Base-by-base conservation (phyloP, 2,329 filamentous ascomycete genomes). In the Colletotrichum eremochloae region DNA sequence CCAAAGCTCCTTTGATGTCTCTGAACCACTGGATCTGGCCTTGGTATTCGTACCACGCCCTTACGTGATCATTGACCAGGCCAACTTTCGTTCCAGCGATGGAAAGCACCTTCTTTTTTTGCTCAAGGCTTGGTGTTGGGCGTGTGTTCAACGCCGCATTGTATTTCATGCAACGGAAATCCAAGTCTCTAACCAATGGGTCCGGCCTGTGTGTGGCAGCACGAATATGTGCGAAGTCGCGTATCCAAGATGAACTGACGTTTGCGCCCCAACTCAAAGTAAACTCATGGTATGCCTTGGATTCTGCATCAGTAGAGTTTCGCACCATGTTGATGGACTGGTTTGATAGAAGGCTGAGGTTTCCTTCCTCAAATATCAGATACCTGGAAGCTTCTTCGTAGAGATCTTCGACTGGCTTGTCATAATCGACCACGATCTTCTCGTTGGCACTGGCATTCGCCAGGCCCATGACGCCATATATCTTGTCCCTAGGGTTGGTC, bases 301-400 rank as follows among this genome's bases (percentile, higher is more conserved):
- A n/a, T 12, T 20, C 46, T 48, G 20, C 3, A 48, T 48, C 46
- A 12, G 46, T 48, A 20, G 46, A 48, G n/a, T 48, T 48, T 24
- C 46, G 46, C 46, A n/a, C 24, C 9, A 48, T 48, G n/a, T 24
- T 12, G 46, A 24, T n/a, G 9, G 46, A 12, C 46, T 48, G 20
- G n/a, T 48, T 48, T 12, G 46, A 48, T 9, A 48, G n/a, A 24
- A 48, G 7, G n/a, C 46, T 24, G 46, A 55, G 52, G 15, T 3
- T 55, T 7, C 14, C 12, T 24, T 55, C 52, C 18, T 55, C 52
- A 20, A 55, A 55, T 15, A 55, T 18, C 24, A 55, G 52, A 55
- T 55, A 55, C 7, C 52, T 55, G 29, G 52, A 55, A 2, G 52
- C 24, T 55, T 55, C 52, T 55, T 55, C 52, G 31, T 31, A 55